These are phyloP conservation scores for Aspergillus quadricinctus DNA, from an alignment of 2,329 filamentous ascomycete species.

Conservation along the genomic window DNA sequence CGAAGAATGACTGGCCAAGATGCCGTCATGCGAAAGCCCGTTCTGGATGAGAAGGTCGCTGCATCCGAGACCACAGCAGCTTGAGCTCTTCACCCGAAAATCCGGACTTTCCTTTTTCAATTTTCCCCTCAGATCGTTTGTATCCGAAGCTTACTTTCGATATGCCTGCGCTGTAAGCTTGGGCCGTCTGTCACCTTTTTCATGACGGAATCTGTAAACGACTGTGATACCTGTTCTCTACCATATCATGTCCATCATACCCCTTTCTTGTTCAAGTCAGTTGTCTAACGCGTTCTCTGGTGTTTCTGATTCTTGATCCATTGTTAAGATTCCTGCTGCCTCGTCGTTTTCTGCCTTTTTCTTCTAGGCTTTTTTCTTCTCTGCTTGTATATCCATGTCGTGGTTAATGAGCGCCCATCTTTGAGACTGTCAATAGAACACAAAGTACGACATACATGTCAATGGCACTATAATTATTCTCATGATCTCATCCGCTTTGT, in stretches of 20 bases:
- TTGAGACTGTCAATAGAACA: not conserved
- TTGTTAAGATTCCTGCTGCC: not conserved
- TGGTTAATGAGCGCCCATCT: not conserved
- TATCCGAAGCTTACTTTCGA: conserved; percentile 13
- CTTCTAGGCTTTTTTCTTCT: not conserved
- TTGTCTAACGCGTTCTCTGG: conserved; percentile 3
- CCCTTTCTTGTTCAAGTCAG: conserved; percentile 9
- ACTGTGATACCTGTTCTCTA: conserved; percentile 15
- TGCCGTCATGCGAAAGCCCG: conserved; percentile 67
- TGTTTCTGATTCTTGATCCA: conserved; percentile 1
- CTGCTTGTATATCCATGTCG: not conserved
- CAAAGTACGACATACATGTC: not conserved
- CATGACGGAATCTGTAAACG: conserved; percentile 12
- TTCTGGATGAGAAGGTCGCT: conserved; percentile 37
- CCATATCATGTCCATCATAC: conserved; percentile 17
- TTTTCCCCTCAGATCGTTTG: not conserved
- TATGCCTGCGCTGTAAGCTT: conserved; percentile 5
- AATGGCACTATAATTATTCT: not conserved
- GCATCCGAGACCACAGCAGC: conserved; percentile 16
- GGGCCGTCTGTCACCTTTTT: not conserved
- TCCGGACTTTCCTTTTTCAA: not conserved
- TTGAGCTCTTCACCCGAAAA: conserved; percentile 4
- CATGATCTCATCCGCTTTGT: not conserved
- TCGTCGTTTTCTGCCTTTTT: not conserved
- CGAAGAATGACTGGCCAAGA: conserved; percentile 85